phyloP scores from a whole-genome alignment of 1,284 basidiomycete species.

The Abortiporus biennis region DNA sequence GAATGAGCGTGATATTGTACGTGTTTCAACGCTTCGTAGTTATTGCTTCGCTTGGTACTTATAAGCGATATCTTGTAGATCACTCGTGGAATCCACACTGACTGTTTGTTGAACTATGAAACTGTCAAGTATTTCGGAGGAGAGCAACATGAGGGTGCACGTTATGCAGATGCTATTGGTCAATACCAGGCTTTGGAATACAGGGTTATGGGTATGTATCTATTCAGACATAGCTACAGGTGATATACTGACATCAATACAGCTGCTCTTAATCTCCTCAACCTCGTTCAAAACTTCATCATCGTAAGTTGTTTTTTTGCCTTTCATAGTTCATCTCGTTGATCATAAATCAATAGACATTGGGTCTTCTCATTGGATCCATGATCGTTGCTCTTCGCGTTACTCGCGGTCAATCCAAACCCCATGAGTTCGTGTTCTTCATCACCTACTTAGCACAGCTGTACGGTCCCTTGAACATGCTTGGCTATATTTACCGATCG shows the following conservation, averaged over 20 bases:
- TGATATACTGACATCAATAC: conserved; percentile 1
- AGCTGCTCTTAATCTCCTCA: conserved; percentile 70
- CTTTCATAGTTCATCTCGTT: conserved; percentile 5
- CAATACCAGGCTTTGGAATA: conserved; percentile 75
- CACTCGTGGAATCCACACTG: conserved; percentile 75
- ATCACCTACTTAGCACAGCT: conserved; percentile 77
- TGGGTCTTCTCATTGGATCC: conserved; percentile 73
- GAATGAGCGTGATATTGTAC: conserved; percentile 70
- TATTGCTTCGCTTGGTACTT: conserved; percentile 2
- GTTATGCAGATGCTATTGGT: conserved; percentile 70
- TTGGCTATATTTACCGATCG: conserved; percentile 69
- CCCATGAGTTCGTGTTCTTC: conserved; percentile 71
- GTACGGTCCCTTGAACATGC: conserved; percentile 67
- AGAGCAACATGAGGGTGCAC: conserved; percentile 71
- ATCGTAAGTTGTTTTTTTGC: conserved; percentile 40
- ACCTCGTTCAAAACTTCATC: conserved; percentile 75
- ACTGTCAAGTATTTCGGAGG: conserved; percentile 84
- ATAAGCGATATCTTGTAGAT: conserved; percentile 29
- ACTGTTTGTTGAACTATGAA: conserved; percentile 78
- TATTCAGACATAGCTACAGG: no score
- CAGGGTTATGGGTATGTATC: conserved; percentile 58
- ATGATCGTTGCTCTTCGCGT: conserved; percentile 70
- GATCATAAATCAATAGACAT: no score
- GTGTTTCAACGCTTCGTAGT: conserved; percentile 16
- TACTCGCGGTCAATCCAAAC: conserved; percentile 37